Conservation (phyloP, 2,329 filamentous ascomycete species). For the Colletotrichum musicola region DNA sequence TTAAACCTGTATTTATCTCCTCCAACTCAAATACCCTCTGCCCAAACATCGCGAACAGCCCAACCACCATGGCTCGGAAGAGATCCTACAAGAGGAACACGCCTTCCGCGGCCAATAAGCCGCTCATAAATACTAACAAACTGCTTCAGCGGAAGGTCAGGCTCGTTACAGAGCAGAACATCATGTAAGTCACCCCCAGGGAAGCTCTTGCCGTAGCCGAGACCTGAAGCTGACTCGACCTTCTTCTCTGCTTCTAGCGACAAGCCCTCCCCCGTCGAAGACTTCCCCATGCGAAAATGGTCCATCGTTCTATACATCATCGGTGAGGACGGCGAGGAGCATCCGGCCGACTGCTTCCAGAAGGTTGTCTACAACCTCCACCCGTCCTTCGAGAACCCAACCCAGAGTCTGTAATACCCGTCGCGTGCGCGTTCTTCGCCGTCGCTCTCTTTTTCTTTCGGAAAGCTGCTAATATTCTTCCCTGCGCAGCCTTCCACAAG, state of each 20-base stretch:
- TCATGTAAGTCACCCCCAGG: conserved; percentile 71
- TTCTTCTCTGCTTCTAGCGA: conserved; percentile 63
- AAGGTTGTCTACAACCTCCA: conserved; percentile 95
- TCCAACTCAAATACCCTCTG: conserved; percentile 2
- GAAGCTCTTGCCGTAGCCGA: background rate
- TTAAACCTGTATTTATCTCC: background rate
- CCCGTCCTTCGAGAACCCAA: conserved; percentile 89
- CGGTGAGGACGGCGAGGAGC: conserved; percentile 87
- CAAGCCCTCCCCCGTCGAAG: conserved; percentile 84
- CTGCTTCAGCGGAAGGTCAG: conserved; percentile 84
- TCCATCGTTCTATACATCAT: conserved; percentile 86
- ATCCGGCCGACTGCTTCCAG: conserved; percentile 86
- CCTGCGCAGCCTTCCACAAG: conserved; percentile 76
- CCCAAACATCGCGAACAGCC: conserved; percentile 1
- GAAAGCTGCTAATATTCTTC: conserved; percentile 35
- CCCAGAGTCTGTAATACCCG: conserved; percentile 77
- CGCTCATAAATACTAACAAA: conserved; percentile 23
- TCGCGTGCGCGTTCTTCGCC: conserved; percentile 1
- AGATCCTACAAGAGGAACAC: conserved; percentile 3
- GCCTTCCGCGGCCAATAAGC: background rate
- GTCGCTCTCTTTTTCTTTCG: background rate
- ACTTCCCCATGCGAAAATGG: conserved; percentile 95
- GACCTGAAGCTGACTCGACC: conserved; percentile 40
- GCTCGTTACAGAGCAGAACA: conserved; percentile 90
- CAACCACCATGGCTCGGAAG: conserved; percentile 14